phyloP scores from a whole-genome alignment of 352 stramenopile genomes.

The Paralagenidium karlingii region DNA sequence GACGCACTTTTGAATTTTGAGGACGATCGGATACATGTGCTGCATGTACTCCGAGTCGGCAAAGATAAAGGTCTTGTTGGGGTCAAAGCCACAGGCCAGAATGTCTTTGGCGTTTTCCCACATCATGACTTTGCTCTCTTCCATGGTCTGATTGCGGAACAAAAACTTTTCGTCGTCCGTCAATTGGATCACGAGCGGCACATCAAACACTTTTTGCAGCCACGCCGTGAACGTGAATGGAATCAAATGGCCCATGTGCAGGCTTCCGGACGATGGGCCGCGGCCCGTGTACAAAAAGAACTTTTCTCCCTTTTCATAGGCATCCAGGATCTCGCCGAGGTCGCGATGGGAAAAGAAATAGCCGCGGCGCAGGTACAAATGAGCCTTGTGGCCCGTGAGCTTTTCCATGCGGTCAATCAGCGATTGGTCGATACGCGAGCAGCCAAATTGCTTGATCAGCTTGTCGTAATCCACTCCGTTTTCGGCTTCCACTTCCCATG shows the following conservation, averaged over 20 bases:
- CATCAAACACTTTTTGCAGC: slow-evolving; percentile 97
- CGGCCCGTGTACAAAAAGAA: slow-evolving; percentile 99
- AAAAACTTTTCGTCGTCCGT: slow-evolving; percentile 99
- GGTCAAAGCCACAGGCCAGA: slow-evolving; percentile 95
- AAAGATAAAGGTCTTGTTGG: slow-evolving; percentile 99
- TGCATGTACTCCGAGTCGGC: slow-evolving; percentile 98
- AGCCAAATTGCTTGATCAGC: slow-evolving; percentile 97
- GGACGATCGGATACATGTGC: slow-evolving; percentile 98
- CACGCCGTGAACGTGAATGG: slow-evolving; percentile 99
- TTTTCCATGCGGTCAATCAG: slow-evolving; percentile 93
- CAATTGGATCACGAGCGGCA: slow-evolving; percentile 99
- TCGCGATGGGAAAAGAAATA: slow-evolving; percentile 99
- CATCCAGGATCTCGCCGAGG: slow-evolving; percentile 90
- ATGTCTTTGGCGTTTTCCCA: slow-evolving; percentile 99
- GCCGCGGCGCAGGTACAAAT: slow-evolving; percentile 95
- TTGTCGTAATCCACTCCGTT: slow-evolving; percentile 98
- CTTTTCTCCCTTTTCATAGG: slow-evolving; percentile 92
- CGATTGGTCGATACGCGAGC: slow-evolving; percentile 85
- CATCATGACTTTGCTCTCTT: slow-evolving; percentile 87
- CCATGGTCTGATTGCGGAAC: slow-evolving; percentile 94
- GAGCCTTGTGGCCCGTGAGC: slow-evolving; percentile 87
- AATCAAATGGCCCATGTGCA: slow-evolving; percentile 99
- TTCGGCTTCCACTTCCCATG: slow-evolving; percentile 91
- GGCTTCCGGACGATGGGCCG: slow-evolving; percentile 92
- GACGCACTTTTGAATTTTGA: slow-evolving; percentile 98